These are phyloP conservation scores for Miamiensis avidus DNA, from an alignment of 169 alveolate genomes.

Conservation along the genomic window DNA sequence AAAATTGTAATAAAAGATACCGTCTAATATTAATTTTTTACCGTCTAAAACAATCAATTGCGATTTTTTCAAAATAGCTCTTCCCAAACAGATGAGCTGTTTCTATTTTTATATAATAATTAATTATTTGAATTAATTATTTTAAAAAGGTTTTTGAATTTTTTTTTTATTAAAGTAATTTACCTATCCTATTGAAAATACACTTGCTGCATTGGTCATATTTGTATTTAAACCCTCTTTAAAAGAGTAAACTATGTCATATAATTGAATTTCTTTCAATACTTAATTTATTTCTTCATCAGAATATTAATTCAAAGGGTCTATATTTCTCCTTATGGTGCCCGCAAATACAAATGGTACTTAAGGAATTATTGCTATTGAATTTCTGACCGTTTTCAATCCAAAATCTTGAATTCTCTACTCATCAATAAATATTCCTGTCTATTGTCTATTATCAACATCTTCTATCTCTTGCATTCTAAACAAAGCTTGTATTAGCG, in stretches of 20 bases:
- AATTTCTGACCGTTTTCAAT: slow-evolving; percentile 50
- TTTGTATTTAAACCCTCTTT: slow-evolving; percentile 46
- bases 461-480: slow-evolving; percentile 45
- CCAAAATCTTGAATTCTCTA: slow-evolving; percentile 60
- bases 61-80: slow-evolving; percentile 53
- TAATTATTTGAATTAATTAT: too few relatives aligned
- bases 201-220: slow-evolving; percentile 53
- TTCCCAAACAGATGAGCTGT: slow-evolving; percentile 81
- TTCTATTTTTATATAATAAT: slow-evolving; percentile 37
- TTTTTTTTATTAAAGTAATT: too few relatives aligned
- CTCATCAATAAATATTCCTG: slow-evolving; percentile 66
- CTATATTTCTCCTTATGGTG: slow-evolving; percentile 50
- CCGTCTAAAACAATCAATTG: slow-evolving; percentile 58
- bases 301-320: slow-evolving; percentile 37
- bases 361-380: slow-evolving; percentile 56
- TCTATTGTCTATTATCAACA: slow-evolving; percentile 20
- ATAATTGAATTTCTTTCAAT: slow-evolving; percentile 32
- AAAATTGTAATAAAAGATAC: too few relatives aligned
- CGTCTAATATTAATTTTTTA: too few relatives aligned
- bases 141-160: too few relatives aligned
- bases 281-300: slow-evolving; percentile 31
- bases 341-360: slow-evolving; percentile 50
- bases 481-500: slow-evolving; percentile 59
- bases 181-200: slow-evolving; percentile 75
- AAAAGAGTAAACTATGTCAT: not conserved